Evolutionary conservation across 352 stramenopile species (phyloP).

Genomic region (Phytopythium vexans): DNA sequence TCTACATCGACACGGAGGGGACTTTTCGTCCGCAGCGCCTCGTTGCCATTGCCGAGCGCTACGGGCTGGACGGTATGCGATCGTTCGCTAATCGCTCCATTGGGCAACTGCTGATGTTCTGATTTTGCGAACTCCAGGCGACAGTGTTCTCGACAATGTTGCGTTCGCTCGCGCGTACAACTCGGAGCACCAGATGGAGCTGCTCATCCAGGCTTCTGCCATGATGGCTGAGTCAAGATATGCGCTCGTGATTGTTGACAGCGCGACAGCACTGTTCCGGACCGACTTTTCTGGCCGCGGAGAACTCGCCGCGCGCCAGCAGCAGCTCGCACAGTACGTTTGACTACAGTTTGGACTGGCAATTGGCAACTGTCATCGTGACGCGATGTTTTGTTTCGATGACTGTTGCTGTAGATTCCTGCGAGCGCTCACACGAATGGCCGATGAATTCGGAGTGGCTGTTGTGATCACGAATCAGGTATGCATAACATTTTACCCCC

Average conservation of each 20-base stretch:
- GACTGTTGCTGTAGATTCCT: slow-evolving; percentile 90
- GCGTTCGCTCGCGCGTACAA: slow-evolving; percentile 99
- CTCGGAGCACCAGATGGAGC: slow-evolving; percentile 98
- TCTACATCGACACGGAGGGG: slow-evolving; percentile 99
- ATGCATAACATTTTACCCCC: not conserved
- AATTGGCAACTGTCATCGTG: not conserved
- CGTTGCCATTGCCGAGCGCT: slow-evolving; percentile 97
- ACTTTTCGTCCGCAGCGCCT: slow-evolving; percentile 97
- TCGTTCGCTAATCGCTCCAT: not conserved
- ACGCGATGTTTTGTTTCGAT: slow-evolving; percentile 3
- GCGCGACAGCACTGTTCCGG: slow-evolving; percentile 96
- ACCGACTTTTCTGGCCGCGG: slow-evolving; percentile 98
- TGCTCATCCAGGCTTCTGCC: slow-evolving; percentile 96
- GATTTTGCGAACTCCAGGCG: slow-evolving; percentile 19
- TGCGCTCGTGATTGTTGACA: slow-evolving; percentile 96
- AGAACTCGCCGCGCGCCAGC: slow-evolving; percentile 94
- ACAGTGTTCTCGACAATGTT: slow-evolving; percentile 98
- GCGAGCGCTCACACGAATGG: slow-evolving; percentile 94
- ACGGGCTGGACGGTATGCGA: slow-evolving; percentile 89
- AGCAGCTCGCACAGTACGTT: slow-evolving; percentile 80
- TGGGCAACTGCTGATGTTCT: not conserved
- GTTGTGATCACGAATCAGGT: slow-evolving; percentile 90
- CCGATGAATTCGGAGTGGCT: slow-evolving; percentile 99
- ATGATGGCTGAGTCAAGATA: slow-evolving; percentile 99
- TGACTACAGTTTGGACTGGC: not conserved